Evolutionary conservation across 768 basidiomycete species (phyloP).

Genomic region (Collybia mongolica): DNA sequence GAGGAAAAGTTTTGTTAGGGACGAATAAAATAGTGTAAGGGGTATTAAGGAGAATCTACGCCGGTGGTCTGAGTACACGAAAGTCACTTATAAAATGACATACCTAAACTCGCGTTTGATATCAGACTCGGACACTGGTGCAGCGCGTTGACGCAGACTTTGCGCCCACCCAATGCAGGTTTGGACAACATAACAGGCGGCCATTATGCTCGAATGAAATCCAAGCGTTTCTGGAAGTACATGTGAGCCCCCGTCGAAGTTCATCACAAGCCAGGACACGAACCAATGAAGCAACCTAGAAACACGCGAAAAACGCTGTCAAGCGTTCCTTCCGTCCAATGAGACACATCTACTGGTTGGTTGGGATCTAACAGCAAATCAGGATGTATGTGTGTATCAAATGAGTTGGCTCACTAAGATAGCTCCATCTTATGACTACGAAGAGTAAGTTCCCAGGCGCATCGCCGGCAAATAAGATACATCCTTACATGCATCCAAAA

Average conservation of each 20-base stretch:
- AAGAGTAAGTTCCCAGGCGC: not conserved
- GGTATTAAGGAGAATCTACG: conserved; percentile 71
- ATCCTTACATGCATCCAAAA: conserved; percentile 72
- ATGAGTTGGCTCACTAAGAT: conserved; percentile 46
- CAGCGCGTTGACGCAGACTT: conserved; percentile 18
- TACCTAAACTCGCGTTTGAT: conserved; percentile 66
- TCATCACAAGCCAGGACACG: not conserved
- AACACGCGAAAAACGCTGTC: conserved; percentile 56
- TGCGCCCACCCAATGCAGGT: conserved; percentile 34
- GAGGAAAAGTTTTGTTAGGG: conserved; percentile 79
- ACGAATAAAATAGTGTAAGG: conserved; percentile 80
- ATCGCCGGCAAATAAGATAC: not conserved
- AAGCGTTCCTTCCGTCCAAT: conserved; percentile 53
- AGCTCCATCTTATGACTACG: conserved; percentile 77
- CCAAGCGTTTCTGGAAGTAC: conserved; percentile 62
- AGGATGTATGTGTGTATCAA: not conserved
- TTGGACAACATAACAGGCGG: conserved; percentile 55
- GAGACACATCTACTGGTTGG: conserved; percentile 33
- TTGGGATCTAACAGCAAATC: conserved; percentile 33
- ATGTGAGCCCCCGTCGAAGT: too few species aligned
- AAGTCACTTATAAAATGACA: conserved; percentile 2
- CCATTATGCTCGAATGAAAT: conserved; percentile 68
- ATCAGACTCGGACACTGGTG: conserved; percentile 33
- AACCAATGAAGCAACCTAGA: conserved; percentile 58
- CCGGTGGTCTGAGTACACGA: not conserved